Percentiles rank a stretch among this genome's conserved stretches.
Conservation (phyloP, 1,284 basidiomycete species). For the Ustilago tritici region DNA sequence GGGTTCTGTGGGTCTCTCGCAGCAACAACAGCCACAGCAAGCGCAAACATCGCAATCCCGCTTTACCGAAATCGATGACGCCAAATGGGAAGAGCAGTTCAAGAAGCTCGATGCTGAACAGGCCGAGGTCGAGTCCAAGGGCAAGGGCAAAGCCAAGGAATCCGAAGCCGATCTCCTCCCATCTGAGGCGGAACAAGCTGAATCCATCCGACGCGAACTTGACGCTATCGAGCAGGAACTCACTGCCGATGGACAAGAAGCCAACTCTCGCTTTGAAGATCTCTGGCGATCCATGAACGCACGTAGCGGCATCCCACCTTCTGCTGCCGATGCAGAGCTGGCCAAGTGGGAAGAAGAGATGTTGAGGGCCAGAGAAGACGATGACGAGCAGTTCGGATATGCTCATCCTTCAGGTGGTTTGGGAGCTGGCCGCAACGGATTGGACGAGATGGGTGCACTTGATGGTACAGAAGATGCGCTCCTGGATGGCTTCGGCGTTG, state of each 20-base stretch:
- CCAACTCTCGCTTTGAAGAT: conserved; percentile 64
- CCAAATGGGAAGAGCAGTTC: conserved; percentile 67
- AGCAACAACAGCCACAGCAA: conserved; percentile 31
- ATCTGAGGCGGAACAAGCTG: conserved; percentile 62
- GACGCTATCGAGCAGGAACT: conserved; percentile 63
- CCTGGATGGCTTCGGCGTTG: conserved; percentile 57
- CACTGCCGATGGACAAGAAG: conserved; percentile 52
- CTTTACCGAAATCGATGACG: conserved; percentile 64
- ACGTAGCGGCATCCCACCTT: conserved; percentile 43
- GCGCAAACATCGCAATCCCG: conserved; percentile 34
- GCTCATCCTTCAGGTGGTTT: conserved; percentile 66
- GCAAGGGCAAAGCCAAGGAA: conserved; percentile 59
- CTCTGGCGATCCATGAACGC: conserved; percentile 67
- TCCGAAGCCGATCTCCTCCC: conserved; percentile 40
- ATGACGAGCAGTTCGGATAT: conserved; percentile 71
- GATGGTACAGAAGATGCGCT: conserved; percentile 64
- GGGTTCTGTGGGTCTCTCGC: conserved; percentile 31
- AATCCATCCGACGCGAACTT: conserved; percentile 56
- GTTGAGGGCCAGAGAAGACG: conserved; percentile 75
- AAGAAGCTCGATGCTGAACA: conserved; percentile 61
- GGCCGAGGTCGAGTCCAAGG: conserved; percentile 56
- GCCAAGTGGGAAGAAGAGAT: conserved; percentile 78
- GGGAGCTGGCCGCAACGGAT: conserved; percentile 52
- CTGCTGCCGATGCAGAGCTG: conserved; percentile 70
- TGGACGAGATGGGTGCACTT: conserved; percentile 60